phyloP scores from a whole-genome alignment of 225 moss, liverwort and hornwort species.

The Antitrichia curtipendula region DNA sequence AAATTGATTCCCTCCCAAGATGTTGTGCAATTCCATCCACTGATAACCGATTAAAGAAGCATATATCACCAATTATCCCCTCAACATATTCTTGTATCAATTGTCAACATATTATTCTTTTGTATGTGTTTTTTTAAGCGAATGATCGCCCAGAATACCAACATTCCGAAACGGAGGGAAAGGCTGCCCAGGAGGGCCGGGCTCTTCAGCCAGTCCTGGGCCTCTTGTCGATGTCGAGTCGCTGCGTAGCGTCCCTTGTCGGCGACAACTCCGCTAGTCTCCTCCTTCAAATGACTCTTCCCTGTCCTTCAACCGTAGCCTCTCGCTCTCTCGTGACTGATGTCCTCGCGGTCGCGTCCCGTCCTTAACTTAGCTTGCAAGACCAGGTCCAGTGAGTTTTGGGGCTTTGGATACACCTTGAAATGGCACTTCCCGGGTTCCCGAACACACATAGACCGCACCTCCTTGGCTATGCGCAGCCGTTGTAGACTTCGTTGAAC shows the following conservation, averaged over 20 bases:
- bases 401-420: not conserved
- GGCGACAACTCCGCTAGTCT: not conserved
- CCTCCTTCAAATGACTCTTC: not conserved
- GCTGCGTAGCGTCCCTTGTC: not conserved
- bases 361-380: not conserved
- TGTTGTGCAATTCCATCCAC: not conserved
- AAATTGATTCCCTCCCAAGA: not conserved
- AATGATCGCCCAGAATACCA: not conserved
- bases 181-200: not conserved
- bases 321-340: not conserved
- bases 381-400: not conserved
- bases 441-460: not conserved
- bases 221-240: not conserved
- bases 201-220: not conserved
- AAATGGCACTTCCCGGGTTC: not conserved
- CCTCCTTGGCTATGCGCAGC: not conserved
- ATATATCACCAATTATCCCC: not conserved
- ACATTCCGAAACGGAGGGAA: not conserved
- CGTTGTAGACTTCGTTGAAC: not conserved
- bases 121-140: not conserved
- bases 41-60: not conserved
- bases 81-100: not conserved
- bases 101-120: not conserved
- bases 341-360: too few species aligned
- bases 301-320: not conserved